Base-by-base conservation (phyloP, 768 basidiomycete species). In the Calvatia gigantea region DNA sequence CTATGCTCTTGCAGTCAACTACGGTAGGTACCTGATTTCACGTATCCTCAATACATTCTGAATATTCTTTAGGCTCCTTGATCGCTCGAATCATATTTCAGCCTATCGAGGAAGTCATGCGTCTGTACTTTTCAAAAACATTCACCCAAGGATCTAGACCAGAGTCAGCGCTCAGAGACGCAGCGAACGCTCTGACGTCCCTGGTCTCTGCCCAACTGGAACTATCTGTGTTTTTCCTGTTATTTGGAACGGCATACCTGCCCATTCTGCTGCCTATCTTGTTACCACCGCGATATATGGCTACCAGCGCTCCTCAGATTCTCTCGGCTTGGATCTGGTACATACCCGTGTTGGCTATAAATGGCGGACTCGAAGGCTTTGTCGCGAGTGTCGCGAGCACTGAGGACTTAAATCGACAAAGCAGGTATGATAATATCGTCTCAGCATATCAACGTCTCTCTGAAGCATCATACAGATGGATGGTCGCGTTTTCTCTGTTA, bases 1-100 rank as follows among this genome's bases (percentile, higher is more conserved):
- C 1, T 98, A 97, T 68, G 96, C 95, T 0, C 77, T 98, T 11
- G 96, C 97, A 11, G 87, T 89, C 35, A 98, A 98, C 69, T 99
- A 98, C 66, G 97, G 96, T 91, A 50, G 46, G 81, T 67, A 12
- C 37, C 5, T 51, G 14, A 23, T n/a, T 46, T 14, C 19, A 49
- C 17, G 15, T 17, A 41, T 54, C 4, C 25, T 37, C 14, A n/a
- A 12, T 23, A 9, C 27, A 27, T 28, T 49, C 45, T 9, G 39
- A 5, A 29, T 11, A 11, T 48, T 35, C 23, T 17, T 3, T 62
- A 96, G 95, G 96, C 47, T 97, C 96, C 2, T 79, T 98, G 12
- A 74, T 97, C 23, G 96, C 94, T 4, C 86, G 97, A 15, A 89
- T 98, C 56, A 65, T 95, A 23, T 96, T 98, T 66, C 96, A 98